Conservation (phyloP, 306 rosid genomes). For the Quercus suber region DNA sequence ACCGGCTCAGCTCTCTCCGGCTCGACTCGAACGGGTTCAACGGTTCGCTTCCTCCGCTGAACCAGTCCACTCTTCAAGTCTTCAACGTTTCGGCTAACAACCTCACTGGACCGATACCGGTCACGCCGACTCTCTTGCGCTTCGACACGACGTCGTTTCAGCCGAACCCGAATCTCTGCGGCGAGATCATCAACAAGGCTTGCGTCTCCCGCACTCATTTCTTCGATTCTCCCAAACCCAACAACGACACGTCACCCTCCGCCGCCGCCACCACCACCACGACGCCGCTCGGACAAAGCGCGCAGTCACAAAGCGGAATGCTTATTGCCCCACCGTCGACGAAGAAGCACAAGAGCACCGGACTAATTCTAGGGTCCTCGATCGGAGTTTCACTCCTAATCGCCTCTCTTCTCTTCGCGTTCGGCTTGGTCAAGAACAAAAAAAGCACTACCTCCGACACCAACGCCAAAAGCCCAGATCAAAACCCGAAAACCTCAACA, state of each 20-base stretch:
- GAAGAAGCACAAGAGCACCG: slow-evolving; percentile 37
- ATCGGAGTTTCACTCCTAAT: slow-evolving; percentile 33
- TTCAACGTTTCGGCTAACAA: slow-evolving; percentile 61
- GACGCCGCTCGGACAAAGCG: slow-evolving; percentile 47
- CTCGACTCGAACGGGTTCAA: slow-evolving; percentile 60
- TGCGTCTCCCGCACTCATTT: slow-evolving; percentile 50
- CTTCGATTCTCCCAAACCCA: slow-evolving; percentile 41
- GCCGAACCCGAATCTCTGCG: slow-evolving; percentile 64
- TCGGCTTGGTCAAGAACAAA: slow-evolving; percentile 29
- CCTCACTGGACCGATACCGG: slow-evolving; percentile 64
- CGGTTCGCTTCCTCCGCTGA: slow-evolving; percentile 60
- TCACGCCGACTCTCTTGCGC: slow-evolving; percentile 41
- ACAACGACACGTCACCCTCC: slow-evolving; percentile 23
- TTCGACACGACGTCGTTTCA: slow-evolving; percentile 49
- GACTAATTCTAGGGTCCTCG: slow-evolving; percentile 43
- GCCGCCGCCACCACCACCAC: background rate
- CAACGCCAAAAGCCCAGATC: background rate
- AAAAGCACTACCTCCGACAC: background rate
- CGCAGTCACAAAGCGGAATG: slow-evolving; percentile 46
- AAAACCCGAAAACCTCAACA: slow-evolving; percentile 1
- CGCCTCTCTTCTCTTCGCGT: slow-evolving; percentile 28
- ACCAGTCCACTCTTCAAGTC: slow-evolving; percentile 45
- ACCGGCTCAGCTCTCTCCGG: slow-evolving; percentile 51
- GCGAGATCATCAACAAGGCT: slow-evolving; percentile 54
- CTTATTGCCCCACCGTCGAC: slow-evolving; percentile 36